Evolutionary conservation across 768 basidiomycete species (phyloP).

Genomic region (Tricholoma terreum): DNA sequence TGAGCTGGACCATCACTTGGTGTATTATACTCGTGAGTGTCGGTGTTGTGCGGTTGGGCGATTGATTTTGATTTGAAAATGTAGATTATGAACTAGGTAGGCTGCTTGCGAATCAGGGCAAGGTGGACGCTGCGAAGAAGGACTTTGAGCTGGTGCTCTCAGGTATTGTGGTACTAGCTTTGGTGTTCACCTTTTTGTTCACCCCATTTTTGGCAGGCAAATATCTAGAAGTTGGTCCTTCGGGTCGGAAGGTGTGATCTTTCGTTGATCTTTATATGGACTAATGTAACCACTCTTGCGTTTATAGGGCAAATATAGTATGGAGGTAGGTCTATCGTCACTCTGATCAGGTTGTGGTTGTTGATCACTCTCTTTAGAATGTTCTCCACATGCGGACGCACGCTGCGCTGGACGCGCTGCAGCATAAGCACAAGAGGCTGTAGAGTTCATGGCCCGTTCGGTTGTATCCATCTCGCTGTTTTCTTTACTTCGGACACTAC

Average conservation of each 20-base stretch:
- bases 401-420: constrained; percentile 32
- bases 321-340: constrained; percentile 54
- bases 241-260: constrained; percentile 46
- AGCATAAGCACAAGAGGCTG: constrained; percentile 5
- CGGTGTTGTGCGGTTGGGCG: not conserved
- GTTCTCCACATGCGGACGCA: constrained; percentile 34
- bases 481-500: not conserved
- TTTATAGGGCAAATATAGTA: constrained; percentile 67
- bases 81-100: constrained; percentile 87
- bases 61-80: not conserved
- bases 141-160: constrained; percentile 84
- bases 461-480: not conserved
- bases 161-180: constrained; percentile 39
- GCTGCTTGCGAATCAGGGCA: constrained; percentile 67
- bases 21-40: constrained; percentile 81
- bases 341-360: not conserved
- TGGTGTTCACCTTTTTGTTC: not conserved
- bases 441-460: not conserved
- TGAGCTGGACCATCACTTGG: constrained; percentile 83
- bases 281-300: not conserved
- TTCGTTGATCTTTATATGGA: constrained; percentile 5
- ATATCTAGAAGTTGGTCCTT: constrained; percentile 60
- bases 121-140: constrained; percentile 52
- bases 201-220: constrained; percentile 40
- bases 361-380: constrained; percentile 17